Conservation (phyloP, 2,329 filamentous ascomycete genomes). For the Aspergillus costaricaensis region DNA sequence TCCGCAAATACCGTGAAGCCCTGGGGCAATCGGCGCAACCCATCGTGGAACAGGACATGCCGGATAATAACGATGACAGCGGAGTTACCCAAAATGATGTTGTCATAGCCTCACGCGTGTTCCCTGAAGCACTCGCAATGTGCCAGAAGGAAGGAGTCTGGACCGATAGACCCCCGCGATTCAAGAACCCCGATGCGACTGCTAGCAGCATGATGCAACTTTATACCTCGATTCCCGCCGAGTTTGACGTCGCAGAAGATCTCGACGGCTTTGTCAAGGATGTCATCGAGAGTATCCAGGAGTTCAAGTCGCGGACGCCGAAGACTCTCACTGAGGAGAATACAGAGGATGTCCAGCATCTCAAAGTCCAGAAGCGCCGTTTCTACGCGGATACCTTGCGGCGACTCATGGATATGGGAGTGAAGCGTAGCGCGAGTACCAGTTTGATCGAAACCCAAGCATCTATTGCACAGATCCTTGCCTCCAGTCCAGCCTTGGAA, state of each 20-base stretch:
- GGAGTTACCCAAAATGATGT: conserved; percentile 14
- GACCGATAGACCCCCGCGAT: conserved; percentile 59
- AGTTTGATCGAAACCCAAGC: conserved; percentile 72
- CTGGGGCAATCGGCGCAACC: conserved; percentile 73
- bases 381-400: conserved; percentile 87
- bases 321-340: conserved; percentile 81
- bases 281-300: conserved; percentile 66
- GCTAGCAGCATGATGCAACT: conserved; percentile 72
- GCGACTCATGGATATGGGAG: conserved; percentile 81
- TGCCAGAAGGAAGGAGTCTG: conserved; percentile 37
- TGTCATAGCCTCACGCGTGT: conserved; percentile 21
- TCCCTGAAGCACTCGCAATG: conserved; percentile 34
- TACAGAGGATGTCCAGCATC: conserved; percentile 77
- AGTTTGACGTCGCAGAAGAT: conserved; percentile 59
- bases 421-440: conserved; percentile 77
- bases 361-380: conserved; percentile 87
- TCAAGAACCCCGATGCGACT: conserved; percentile 70
- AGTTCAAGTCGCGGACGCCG: conserved; percentile 83
- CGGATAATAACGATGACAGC: conserved; percentile 37
- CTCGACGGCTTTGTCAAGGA: conserved; percentile 70
- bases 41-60: conserved; percentile 48
- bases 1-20: conserved; percentile 82
- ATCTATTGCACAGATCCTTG: conserved; percentile 69
- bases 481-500: conserved; percentile 52
- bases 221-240: conserved; percentile 54